Base-by-base conservation (phyloP, 495 filamentous ascomycete species). In the Penicillium silybi region DNA sequence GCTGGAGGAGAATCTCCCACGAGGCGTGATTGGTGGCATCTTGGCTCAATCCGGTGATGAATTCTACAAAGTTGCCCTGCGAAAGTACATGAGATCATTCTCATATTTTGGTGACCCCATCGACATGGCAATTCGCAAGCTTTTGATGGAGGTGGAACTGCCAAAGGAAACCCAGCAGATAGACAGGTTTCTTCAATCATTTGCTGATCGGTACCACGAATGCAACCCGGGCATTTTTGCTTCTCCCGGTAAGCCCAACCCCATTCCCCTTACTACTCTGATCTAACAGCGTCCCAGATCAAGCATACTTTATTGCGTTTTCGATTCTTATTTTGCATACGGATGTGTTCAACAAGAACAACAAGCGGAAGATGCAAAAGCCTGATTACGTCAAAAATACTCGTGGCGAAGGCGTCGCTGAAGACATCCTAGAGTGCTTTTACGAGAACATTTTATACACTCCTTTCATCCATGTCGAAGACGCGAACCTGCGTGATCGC, bases 381-480 rank as follows among this genome's bases (percentile, higher is more conserved):
- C 77, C 78, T 0, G 93, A 97, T 53, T 99, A 99, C 66, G 80
- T 96, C 46, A 97, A 95, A 68, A 97, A 97, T 65, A 93, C 90
- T 13, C 81, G 84, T 8, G 88, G 87, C 1, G 90, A 96, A 64
- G 90, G 90, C 13, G 87, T 97, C 19, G 86, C 87, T 23, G 90
- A 93, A 48, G 93, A 97, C 47, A 89, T 97, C 23, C 76, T 97
- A 6, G 90, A 88, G 63, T 97, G 92, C 65, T 93, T 97, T 63
- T 99, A 97, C 68, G 93, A 97, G 68, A 99, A 99, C 58, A 96
- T 97, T 58, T 87, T 84, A 8, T 98, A 98, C 56, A 98, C 93
- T 1, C 93, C 93, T 9, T 98, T 98, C 61, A 96, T 98, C 50
- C 89, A 92, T 48, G 85, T 96, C 44, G 93, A 97, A 65, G 93